Evolutionary conservation across 306 rosid species (phyloP), one percentile per base, ranked within the genome.

Genomic region (Gastrolobium villosum): DNA sequence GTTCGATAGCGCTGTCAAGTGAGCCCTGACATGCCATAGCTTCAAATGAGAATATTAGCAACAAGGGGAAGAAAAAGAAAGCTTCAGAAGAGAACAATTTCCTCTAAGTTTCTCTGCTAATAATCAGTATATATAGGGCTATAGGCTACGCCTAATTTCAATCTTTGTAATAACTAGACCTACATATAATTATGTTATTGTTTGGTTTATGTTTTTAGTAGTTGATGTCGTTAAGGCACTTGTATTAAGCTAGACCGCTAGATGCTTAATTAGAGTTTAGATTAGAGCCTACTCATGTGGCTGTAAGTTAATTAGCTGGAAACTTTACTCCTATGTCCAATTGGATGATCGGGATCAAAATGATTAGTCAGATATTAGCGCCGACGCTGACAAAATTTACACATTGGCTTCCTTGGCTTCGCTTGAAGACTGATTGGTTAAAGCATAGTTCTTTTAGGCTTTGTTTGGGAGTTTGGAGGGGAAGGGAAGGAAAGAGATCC

Each of bases 71-170:
- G 31, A 1, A 1, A 36, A n/a, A n/a, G 6, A 5, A 4, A 15
- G 15, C 13, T 13, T 60, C 66, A 60, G 26, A 60, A 35, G 44
- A 60, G 48, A 20, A 1, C 44, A 35, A 5, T 61, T 61, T 61
- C 13, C 68, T 13, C 6, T 40, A 32, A 7, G 32, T 62, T 62
- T 61, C 48, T n/a, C 48, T 7, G 48, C 48, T 5, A 5, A 48
- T 48, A 44, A 2, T 7, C 10, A 48, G 20, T 48, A 48, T 54
- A 20, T 7, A 26, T 6, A 20, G 34, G 54, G 6, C 10, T 26
- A 43, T 66, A 28, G 55, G 53, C 40, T 28, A 44, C 72, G 40
- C 72, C 72, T 66, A 66, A 66, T 66, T 44, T 66, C 40, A 44
- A 44, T 26, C 40, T 14, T 11, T 59, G 40, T 39, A 54, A n/a